Conservation (phyloP, 1,284 basidiomycete species). For the Coniferiporia sulphurascens region DNA sequence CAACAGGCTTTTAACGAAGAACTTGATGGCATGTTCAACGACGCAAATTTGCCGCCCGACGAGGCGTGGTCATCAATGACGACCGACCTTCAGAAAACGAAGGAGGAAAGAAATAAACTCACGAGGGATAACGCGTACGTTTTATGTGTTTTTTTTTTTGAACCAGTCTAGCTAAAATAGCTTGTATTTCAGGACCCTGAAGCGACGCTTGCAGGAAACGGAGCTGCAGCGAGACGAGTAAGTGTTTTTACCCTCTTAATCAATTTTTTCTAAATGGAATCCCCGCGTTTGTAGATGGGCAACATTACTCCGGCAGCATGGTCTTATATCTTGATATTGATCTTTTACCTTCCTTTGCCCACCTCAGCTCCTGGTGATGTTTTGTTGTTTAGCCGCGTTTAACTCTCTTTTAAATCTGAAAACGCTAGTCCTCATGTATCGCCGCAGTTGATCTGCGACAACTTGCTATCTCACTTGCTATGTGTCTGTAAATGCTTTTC, state of each 20-base stretch:
- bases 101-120: constrained; percentile 68
- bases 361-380: neutral
- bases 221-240: constrained; percentile 78
- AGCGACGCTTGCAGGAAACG: constrained; percentile 63
- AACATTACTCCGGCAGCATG: constrained; percentile 57
- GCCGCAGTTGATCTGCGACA: constrained; percentile 3
- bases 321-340: constrained; percentile 37
- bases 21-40: constrained; percentile 83
- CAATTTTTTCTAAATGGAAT: constrained; percentile 18
- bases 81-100: constrained; percentile 65
- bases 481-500: neutral
- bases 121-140: constrained; percentile 76
- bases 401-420: neutral
- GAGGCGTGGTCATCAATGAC: constrained; percentile 76
- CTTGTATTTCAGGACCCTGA: constrained; percentile 49
- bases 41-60: constrained; percentile 69
- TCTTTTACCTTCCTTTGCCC: neutral
- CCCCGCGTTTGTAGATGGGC: constrained; percentile 47
- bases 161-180: constrained; percentile 13
- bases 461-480: neutral
- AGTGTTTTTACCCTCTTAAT: constrained; percentile 30
- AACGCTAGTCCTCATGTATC: neutral
- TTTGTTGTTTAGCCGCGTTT: neutral
- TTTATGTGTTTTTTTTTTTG: constrained; percentile 5
- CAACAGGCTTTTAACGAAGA: constrained; percentile 86